Evolutionary conservation across 345 rosid species (phyloP), one percentile per base, ranked within the genome.

Genomic region (Populus tremula): DNA sequence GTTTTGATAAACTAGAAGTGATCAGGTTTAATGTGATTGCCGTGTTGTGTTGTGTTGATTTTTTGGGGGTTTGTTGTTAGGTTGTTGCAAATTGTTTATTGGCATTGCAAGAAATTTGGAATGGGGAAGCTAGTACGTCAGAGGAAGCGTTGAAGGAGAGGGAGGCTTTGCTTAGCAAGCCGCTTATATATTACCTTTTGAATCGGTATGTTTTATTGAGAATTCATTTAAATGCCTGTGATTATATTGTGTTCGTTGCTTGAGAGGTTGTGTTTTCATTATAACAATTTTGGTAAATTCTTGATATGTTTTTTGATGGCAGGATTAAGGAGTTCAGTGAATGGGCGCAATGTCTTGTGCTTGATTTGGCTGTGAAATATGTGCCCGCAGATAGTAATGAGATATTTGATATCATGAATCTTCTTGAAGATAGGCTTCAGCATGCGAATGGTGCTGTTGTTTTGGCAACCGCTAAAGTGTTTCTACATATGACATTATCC

Each of bases 401-500:
- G 83, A 93, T 91, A 84, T 96, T 96, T 86, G 98, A 96, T 83
- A 89, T 93, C 76, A 96, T 96, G 99, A 96, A 96, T 87, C 94
- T 96, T 83, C 92, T 96, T 75, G 99, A 93, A 85, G 99, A 96
- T 89, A 92, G 99, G 83, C 99, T 96, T 82, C 97, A 96, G 79
- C 98, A 96, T 86, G 99, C 99, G 75, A 96, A 96, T 89, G 98
- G 99, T 75, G 99, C 98, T 79, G 98, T 96, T 80, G 99, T 96
- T 68, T 87, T 96, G 81, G 94, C 99, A 64, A 90, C 95, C 59
- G 86, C 87, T 83, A 96, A 92, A 87, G 88, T 96, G 66, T 96
- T 96, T 84, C 86, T 96, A 69, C 94, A 93, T 74, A 75, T 91
- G 84, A 96, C 99, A 54, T 82, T 96, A 82, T 92, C 98, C 77